phyloP scores from a whole-genome alignment of 1,284 basidiomycete genomes.

The Melampsora larici-populina region DNA sequence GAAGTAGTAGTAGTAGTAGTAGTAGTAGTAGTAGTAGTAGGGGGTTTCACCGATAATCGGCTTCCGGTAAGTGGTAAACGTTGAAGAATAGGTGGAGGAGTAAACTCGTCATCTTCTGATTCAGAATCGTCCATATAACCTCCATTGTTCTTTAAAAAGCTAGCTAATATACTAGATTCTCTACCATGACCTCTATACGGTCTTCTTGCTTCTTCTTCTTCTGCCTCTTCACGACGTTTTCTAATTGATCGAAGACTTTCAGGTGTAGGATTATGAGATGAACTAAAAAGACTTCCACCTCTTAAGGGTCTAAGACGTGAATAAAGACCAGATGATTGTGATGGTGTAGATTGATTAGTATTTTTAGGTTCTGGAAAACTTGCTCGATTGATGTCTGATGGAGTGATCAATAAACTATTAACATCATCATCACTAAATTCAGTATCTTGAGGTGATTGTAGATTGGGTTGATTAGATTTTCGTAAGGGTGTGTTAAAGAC shows the following conservation, averaged over 20 bases:
- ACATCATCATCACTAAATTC: neutral
- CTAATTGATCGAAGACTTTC: neutral
- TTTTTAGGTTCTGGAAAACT: neutral
- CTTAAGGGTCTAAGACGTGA: neutral
- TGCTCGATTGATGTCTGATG: neutral
- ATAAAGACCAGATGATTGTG: neutral
- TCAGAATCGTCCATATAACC: constrained; percentile 36
- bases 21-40: too few species aligned
- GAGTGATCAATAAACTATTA: neutral
- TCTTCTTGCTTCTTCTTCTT: neutral
- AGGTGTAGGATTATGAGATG: neutral
- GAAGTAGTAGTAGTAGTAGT: too few species aligned
- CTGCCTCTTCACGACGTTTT: neutral
- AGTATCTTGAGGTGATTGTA: neutral
- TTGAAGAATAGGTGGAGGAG: neutral
- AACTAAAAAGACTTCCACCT: neutral
- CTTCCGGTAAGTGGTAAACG: neutral
- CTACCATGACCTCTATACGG: neutral
- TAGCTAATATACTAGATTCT: constrained; percentile 1
- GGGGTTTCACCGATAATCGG: neutral
- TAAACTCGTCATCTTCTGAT: constrained; percentile 23
- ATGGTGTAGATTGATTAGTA: neutral
- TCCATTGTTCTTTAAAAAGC: constrained; percentile 30
- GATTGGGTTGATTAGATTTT: neutral
- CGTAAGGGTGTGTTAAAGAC: neutral